Percentiles rank a stretch among this genome's conserved stretches.
These are phyloP conservation scores for Maudiozyma bulderi DNA, from an alignment of 805 yeast genomes.

Conservation along the genomic window DNA sequence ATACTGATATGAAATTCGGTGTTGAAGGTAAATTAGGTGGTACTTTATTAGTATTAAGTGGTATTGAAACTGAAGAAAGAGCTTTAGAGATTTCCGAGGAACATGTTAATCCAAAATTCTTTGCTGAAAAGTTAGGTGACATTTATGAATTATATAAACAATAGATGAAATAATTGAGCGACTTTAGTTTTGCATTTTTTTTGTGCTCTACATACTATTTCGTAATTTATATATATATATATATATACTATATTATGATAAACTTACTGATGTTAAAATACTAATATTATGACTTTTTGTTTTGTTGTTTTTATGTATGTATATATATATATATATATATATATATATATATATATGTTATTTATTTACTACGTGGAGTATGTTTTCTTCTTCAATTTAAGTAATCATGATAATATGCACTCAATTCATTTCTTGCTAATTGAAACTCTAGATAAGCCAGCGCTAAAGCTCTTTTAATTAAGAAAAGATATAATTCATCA, in stretches of 20 bases:
- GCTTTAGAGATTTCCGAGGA: constrained; percentile 33
- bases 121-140: constrained; percentile 68
- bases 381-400: too few relatives aligned
- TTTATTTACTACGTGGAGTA: too few relatives aligned
- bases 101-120: constrained; percentile 49
- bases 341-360: too few relatives aligned
- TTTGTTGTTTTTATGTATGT: too few relatives aligned
- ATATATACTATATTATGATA: too few relatives aligned
- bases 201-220: not conserved
- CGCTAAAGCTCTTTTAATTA: constrained; percentile 37
- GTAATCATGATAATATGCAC: constrained; percentile 35
- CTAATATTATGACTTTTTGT: too few relatives aligned
- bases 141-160: constrained; percentile 41
- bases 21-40: constrained; percentile 70
- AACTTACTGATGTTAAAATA: too few relatives aligned
- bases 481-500: constrained; percentile 34
- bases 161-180: not conserved
- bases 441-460: constrained; percentile 41
- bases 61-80: constrained; percentile 71
- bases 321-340: too few relatives aligned
- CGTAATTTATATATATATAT: too few relatives aligned
- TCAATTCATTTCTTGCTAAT: constrained; percentile 37
- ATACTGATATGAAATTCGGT: constrained; percentile 93
- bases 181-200: not conserved
- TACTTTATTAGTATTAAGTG: constrained; percentile 81